Percentiles rank a stretch among this genome's conserved stretches.
Evolutionary conservation across 257 asterid genomes (phyloP).

Genomic region (Capsicum chinense): DNA sequence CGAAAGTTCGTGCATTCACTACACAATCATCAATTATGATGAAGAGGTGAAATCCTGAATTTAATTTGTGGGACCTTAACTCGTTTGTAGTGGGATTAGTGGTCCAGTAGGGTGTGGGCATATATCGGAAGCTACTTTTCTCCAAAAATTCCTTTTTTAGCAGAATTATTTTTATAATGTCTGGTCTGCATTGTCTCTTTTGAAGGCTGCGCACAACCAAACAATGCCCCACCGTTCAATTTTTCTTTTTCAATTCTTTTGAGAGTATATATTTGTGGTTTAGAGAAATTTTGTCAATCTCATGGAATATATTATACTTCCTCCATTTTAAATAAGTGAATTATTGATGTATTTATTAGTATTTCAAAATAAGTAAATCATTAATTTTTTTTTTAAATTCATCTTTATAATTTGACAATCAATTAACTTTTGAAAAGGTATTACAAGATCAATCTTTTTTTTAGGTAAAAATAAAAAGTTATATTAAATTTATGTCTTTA

Average conservation of each 20-base stretch:
- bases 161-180: neutral
- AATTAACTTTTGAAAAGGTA: too few species aligned
- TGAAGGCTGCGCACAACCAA: neutral
- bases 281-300: neutral
- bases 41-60: too few species aligned
- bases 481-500: too few species aligned
- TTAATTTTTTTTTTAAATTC: too few species aligned
- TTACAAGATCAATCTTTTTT: too few species aligned
- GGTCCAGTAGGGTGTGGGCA: neutral
- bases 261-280: neutral
- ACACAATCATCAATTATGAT: too few species aligned
- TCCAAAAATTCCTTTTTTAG: neutral
- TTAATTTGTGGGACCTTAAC: neutral
- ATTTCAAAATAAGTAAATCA: too few species aligned
- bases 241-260: neutral
- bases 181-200: constrained; percentile 18
- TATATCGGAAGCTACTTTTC: constrained; percentile 1
- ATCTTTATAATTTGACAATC: too few species aligned
- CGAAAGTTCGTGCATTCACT: too few species aligned
- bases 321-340: too few species aligned
- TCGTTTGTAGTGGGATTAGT: neutral
- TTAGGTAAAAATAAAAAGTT: too few species aligned
- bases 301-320: neutral
- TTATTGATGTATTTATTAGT: too few species aligned
- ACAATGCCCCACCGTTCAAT: neutral